phyloP scores from a whole-genome alignment of 192 early-diverging fungal species.

The Coemansia sp. region DNA sequence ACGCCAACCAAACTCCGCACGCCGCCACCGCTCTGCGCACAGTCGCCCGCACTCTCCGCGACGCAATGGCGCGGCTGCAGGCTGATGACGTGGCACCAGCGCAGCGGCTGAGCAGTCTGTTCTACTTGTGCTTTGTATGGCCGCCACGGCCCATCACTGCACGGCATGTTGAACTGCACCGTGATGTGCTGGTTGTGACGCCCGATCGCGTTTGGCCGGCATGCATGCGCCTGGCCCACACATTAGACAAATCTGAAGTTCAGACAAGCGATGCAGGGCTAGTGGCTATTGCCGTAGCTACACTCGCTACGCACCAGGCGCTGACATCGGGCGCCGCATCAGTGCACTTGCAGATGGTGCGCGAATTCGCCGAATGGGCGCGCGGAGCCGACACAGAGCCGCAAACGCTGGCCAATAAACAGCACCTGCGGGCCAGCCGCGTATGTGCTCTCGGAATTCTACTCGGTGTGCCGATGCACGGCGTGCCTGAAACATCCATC shows the following conservation, averaged over 20 bases:
- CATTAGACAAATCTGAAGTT: slow-evolving; percentile 13
- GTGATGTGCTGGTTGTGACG: slow-evolving; percentile 26
- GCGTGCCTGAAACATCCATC: slow-evolving; percentile 36
- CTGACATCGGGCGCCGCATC: slow-evolving; percentile 25
- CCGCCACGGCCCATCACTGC: slow-evolving; percentile 31
- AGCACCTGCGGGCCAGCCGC: slow-evolving; percentile 20
- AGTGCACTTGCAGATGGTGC: slow-evolving; percentile 12
- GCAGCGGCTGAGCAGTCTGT: slow-evolving; percentile 24
- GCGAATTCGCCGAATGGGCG: slow-evolving; percentile 16
- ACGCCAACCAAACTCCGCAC: slow-evolving; percentile 24
- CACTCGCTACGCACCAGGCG: slow-evolving; percentile 28
- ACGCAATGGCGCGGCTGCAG: slow-evolving; percentile 10
- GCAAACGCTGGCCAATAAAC: slow-evolving; percentile 23
- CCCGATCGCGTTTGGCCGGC: slow-evolving; percentile 44
- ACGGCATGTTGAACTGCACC: slow-evolving; percentile 35
- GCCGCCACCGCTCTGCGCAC: slow-evolving; percentile 26
- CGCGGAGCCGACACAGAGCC: slow-evolving; percentile 5
- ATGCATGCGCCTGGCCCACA: slow-evolving; percentile 14
- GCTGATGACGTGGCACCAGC: slow-evolving; percentile 7
- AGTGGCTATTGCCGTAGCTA: slow-evolving; percentile 21
- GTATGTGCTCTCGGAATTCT: slow-evolving; percentile 27
- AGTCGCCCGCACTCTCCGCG: slow-evolving; percentile 19
- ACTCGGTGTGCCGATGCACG: slow-evolving; percentile 43
- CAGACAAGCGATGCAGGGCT: not conserved
- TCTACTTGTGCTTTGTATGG: slow-evolving; percentile 48